Evolutionary conservation across 768 basidiomycete genomes (phyloP), one percentile per base, ranked within the genome.

Genomic region (Collybiopsis luxurians): DNA sequence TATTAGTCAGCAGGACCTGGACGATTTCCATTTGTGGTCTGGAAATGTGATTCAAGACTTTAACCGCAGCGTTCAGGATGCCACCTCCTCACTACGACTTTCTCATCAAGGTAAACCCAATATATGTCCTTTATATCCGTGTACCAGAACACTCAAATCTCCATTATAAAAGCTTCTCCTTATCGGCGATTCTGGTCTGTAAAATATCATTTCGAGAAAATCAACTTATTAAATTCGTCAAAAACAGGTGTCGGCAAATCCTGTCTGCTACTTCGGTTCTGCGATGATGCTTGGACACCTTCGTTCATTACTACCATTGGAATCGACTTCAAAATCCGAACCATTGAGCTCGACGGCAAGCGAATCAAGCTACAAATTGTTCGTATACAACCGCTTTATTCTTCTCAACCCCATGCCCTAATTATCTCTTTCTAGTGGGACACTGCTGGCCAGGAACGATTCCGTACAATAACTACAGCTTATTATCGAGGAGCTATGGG

Each of bases 401-500:
- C n/a, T 12, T 39, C 39, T 23, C 46, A 23, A 5, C 9, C 28
- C 12, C 5, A 36, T 4, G 28, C 49, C 23, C 31, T 27, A 30
- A 4, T 31, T 15, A 51, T 13, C 40, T 1, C 40, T 39, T 43
- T 49, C 52, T 51, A 98, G 95, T 98, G 96, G 96, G 96, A 98
- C 71, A 99, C 96, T 58, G 95, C 96, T 55, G 97, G 97, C 30
- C 96, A 98, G 78, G 97, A 99, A 77, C 89, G 95, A 26, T 98
- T 98, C 79, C 82, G 96, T 68, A 98, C 97, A 19, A 98, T 99
- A 71, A 98, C 97, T 44, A 95, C 95, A 21, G 94, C 97, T 11
- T 99, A 99, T 75, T 99, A 99, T 80, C 92, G 97, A 61, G 96
- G 96, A 36, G 97, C 97, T 21, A 96, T 97, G 87, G 97, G 97